Conservation (phyloP, 805 yeast genomes). For the Teunomyces stri region DNA sequence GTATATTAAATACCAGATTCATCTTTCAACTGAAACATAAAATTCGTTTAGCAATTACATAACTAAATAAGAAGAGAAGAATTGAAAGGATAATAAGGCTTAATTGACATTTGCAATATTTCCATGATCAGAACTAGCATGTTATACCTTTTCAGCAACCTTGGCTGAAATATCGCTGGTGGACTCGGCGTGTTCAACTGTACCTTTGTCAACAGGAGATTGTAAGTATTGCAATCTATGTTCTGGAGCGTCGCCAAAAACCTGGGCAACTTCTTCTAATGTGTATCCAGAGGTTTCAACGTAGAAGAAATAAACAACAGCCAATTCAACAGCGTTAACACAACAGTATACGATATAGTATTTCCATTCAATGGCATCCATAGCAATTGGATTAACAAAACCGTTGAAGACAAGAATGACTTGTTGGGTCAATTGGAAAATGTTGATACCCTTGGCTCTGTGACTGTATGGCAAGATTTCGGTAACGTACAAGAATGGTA, state of each 20-base stretch:
- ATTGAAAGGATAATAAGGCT: neutral
- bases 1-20: neutral
- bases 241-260: slow-evolving; percentile 35
- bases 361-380: slow-evolving; percentile 42
- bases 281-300: slow-evolving; percentile 44
- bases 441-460: slow-evolving; percentile 41
- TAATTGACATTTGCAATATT: neutral
- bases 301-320: slow-evolving; percentile 29
- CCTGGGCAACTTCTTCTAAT: slow-evolving; percentile 42
- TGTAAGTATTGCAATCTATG: neutral
- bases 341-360: slow-evolving; percentile 43
- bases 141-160: neutral
- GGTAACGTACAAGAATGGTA: slow-evolving; percentile 46
- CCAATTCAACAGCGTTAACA: slow-evolving; percentile 26
- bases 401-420: slow-evolving; percentile 21
- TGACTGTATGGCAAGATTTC: slow-evolving; percentile 39
- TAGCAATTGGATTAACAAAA: slow-evolving; percentile 30
- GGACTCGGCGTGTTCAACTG: slow-evolving; percentile 1
- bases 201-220: slow-evolving; percentile 1
- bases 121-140: neutral
- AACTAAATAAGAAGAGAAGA: neutral
- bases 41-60: neutral
- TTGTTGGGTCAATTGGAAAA: slow-evolving; percentile 22
- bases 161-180: neutral
- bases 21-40: neutral